Conservation (phyloP, 129 eudicot species). For the Rutidosis leptorrhynchoides region DNA sequence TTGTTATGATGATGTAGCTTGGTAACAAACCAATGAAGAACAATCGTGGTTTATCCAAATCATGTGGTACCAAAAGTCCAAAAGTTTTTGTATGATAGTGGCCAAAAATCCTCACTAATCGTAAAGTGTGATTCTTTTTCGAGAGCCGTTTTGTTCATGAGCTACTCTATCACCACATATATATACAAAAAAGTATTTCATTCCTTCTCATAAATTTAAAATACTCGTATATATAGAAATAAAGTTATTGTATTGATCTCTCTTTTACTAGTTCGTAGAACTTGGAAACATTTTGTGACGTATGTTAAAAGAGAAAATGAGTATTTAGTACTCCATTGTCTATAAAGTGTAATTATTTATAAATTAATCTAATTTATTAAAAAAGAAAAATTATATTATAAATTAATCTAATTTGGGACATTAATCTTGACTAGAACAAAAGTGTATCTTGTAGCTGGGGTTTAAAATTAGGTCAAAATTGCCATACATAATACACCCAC, state of each 20-base stretch:
- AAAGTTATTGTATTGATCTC: no score
- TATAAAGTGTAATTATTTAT: no score
- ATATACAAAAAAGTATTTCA: neutral
- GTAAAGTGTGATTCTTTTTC: neutral
- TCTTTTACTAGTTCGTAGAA: no score
- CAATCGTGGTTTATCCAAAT: no score
- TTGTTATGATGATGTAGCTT: neutral
- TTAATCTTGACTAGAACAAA: neutral
- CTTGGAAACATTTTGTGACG: no score
- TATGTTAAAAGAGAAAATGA: no score
- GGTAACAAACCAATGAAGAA: neutral
- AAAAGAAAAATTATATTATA: no score
- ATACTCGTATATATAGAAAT: no score
- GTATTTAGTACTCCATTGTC: no score
- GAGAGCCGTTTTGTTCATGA: neutral
- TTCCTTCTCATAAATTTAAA: neutral
- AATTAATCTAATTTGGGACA: neutral
- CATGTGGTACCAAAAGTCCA: neutral
- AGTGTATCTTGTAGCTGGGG: constrained; percentile 7
- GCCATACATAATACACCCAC: constrained; percentile 17
- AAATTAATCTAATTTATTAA: no score
- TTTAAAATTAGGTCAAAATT: constrained; percentile 23
- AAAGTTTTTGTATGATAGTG: neutral
- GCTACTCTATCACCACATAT: no score
- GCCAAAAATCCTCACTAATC: neutral